phyloP scores from a whole-genome alignment of 2,329 filamentous ascomycete species.

The Huntiella moniliformis region DNA sequence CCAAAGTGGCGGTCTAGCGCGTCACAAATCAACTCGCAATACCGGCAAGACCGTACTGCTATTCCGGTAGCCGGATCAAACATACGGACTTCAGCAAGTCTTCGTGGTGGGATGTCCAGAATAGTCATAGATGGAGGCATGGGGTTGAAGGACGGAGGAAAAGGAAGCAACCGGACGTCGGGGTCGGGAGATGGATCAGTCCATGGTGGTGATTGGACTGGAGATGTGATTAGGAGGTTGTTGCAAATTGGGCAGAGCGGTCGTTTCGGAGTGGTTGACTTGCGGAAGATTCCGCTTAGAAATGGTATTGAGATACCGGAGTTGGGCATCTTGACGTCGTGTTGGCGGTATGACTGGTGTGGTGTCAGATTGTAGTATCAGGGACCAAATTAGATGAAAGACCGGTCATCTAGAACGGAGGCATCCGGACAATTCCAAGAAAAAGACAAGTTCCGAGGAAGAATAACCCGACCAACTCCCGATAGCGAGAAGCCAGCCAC shows the following conservation, averaged over 20 bases:
- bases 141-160: conserved; percentile 7
- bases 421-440: too few relatives aligned
- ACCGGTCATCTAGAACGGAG: too few relatives aligned
- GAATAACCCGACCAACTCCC: too few relatives aligned
- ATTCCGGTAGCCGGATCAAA: conserved; percentile 1
- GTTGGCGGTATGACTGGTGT: too few relatives aligned
- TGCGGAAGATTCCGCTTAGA: conserved; percentile 11
- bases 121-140: conserved; percentile 12
- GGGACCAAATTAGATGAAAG: too few relatives aligned
- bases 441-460: too few relatives aligned
- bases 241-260: conserved; percentile 9
- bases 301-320: conserved; percentile 5
- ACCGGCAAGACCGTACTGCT: conserved; percentile 5
- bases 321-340: too few relatives aligned
- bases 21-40: conserved; percentile 8
- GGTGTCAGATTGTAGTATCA: too few relatives aligned
- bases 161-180: neutral
- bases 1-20: conserved; percentile 8
- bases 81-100: conserved; percentile 9
- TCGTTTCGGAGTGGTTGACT: conserved; percentile 6
- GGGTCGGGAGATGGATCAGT: conserved; percentile 9
- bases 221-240: conserved; percentile 10
- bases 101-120: conserved; percentile 8
- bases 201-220: conserved; percentile 8
- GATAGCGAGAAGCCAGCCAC: too few relatives aligned